phyloP scores from a whole-genome alignment of 768 basidiomycete species.

The Tricholoma sp. region DNA sequence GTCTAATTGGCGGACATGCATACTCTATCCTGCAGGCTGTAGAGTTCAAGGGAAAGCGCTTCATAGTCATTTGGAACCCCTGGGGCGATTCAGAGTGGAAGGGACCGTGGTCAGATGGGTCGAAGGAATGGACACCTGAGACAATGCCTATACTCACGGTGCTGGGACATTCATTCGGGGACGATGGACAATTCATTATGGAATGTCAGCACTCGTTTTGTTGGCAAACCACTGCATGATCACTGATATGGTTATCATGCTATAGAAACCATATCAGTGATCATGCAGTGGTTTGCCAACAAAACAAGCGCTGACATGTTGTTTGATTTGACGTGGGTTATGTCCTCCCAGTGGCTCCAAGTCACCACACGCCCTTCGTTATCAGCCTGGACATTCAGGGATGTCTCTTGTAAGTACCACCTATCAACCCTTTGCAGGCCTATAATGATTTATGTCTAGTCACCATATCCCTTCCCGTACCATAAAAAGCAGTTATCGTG shows the following conservation, averaged over 20 bases:
- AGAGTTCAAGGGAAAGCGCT: slow-evolving; percentile 42
- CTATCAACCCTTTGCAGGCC: background rate
- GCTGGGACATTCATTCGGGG: slow-evolving; percentile 42
- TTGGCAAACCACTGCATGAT: too few relatives aligned
- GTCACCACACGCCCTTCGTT: slow-evolving; percentile 22
- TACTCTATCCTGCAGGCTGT: slow-evolving; percentile 44
- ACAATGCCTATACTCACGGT: slow-evolving; percentile 39
- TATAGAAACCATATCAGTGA: too few relatives aligned
- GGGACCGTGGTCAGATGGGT: slow-evolving; percentile 48
- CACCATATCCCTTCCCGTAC: slow-evolving; percentile 26
- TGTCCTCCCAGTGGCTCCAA: slow-evolving; percentile 33
- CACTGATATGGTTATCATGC: too few relatives aligned
- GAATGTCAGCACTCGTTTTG: slow-evolving; percentile 39
- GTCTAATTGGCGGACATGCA: slow-evolving; percentile 36
- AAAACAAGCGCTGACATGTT: too few relatives aligned
- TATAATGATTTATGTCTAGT: slow-evolving; percentile 16
- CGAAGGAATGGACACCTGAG: slow-evolving; percentile 49
- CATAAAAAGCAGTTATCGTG: slow-evolving; percentile 30
- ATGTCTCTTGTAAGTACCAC: slow-evolving; percentile 33
- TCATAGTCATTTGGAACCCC: slow-evolving; percentile 42
- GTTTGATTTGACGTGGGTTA: too few relatives aligned
- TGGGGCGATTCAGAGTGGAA: too few relatives aligned
- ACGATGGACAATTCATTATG: slow-evolving; percentile 51
- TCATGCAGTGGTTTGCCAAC: too few relatives aligned
- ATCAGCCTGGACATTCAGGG: slow-evolving; percentile 34